A percentile compares a stretch with the other conserved stretches of the same genome.
Conservation (phyloP, 176 grass and related monocot species). For the Elymus sibiricus region DNA sequence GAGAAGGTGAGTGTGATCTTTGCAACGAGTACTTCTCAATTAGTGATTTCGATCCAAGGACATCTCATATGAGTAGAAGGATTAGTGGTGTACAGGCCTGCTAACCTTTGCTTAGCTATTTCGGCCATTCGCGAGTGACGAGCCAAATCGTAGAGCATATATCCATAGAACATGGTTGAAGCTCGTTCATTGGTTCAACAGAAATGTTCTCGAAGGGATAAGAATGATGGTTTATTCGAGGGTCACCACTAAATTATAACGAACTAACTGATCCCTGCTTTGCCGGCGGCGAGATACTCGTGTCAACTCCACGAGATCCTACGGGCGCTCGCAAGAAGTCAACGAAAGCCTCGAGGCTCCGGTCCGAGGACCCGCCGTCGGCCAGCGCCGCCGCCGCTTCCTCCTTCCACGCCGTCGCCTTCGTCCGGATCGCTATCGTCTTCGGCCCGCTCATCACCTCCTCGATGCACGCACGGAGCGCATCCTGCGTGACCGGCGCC, state of each 20-base stretch:
- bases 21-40: too few species aligned
- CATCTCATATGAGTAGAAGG: too few species aligned
- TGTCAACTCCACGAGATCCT: not conserved
- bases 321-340: not conserved
- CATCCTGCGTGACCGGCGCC: conserved; percentile 11
- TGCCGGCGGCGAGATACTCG: not conserved
- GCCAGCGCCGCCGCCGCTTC: not conserved
- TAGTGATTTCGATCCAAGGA: too few species aligned
- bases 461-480: conserved; percentile 19
- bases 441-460: conserved; percentile 36
- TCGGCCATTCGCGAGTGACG: too few species aligned
- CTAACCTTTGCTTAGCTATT: too few species aligned
- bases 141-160: not conserved
- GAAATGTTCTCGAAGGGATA: not conserved
- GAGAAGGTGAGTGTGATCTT: too few species aligned
- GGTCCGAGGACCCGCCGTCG: conserved; percentile 31
- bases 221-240: not conserved
- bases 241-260: not conserved
- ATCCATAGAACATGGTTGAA: not conserved
- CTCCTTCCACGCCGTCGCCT: conserved; percentile 28
- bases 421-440: not conserved
- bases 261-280: not conserved
- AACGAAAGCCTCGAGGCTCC: conserved; percentile 37
- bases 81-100: too few species aligned
- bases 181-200: not conserved